phyloP scores from a whole-genome alignment of 2,329 filamentous ascomycete species.

The Monilinia vaccinii-corymbosi region DNA sequence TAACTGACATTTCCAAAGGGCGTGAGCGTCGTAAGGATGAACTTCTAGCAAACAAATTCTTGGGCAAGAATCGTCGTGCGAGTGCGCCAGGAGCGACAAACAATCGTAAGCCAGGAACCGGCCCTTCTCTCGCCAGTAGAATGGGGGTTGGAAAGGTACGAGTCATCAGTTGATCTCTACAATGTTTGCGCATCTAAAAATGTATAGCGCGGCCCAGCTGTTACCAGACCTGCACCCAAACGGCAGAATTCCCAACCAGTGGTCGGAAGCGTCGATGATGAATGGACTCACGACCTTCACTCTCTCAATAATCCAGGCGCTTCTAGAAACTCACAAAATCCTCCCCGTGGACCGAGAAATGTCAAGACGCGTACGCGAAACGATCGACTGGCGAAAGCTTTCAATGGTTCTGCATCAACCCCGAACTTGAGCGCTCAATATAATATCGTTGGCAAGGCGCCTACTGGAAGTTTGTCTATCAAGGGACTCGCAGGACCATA shows the following conservation, averaged over 20 bases:
- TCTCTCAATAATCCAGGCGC: constrained; percentile 35
- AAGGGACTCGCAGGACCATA: constrained; percentile 65
- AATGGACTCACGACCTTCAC: constrained; percentile 67
- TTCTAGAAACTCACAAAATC: constrained; percentile 33
- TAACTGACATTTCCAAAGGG: constrained; percentile 21
- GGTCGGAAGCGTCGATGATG: constrained; percentile 50
- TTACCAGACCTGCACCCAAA: constrained; percentile 19
- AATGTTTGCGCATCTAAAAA: constrained; percentile 11
- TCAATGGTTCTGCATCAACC: constrained; percentile 26
- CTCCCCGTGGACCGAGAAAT: constrained; percentile 27
- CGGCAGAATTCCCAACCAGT: constrained; percentile 27
- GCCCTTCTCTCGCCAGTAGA: constrained; percentile 58
- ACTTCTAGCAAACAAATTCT: constrained; percentile 62
- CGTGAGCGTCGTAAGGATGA: constrained; percentile 65
- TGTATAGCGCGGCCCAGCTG: constrained; percentile 16
- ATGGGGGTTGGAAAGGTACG: constrained; percentile 64
- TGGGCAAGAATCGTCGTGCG: constrained; percentile 50
- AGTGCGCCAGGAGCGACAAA: constrained; percentile 43
- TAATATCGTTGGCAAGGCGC: constrained; percentile 30
- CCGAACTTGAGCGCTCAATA: constrained; percentile 28
- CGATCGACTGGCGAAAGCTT: constrained; percentile 21
- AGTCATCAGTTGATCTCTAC: background rate
- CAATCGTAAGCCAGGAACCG: constrained; percentile 36
- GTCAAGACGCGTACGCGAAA: constrained; percentile 20
- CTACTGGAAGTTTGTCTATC: constrained; percentile 52